These are phyloP conservation scores for Sphaceloma murrayae DNA, from an alignment of 2,329 filamentous ascomycete genomes.

Conservation along the genomic window DNA sequence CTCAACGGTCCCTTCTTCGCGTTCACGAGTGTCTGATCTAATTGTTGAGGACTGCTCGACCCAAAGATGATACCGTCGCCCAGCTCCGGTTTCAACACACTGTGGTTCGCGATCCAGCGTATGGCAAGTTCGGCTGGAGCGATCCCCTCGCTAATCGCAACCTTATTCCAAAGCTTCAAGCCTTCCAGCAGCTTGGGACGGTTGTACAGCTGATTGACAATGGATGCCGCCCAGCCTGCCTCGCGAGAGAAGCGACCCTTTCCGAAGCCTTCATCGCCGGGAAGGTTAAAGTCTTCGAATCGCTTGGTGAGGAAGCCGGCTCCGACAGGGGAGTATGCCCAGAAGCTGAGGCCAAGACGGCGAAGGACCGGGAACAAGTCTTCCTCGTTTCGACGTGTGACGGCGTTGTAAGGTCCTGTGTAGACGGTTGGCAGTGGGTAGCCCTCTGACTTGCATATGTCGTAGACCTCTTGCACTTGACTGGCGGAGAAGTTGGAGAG, in stretches of 20 bases:
- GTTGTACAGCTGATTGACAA: constrained; percentile 29
- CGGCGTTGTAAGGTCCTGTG: constrained; percentile 36
- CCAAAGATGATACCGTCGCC: constrained; percentile 36
- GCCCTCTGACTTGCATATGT: constrained; percentile 29
- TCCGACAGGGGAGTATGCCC: constrained; percentile 35
- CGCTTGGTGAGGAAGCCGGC: constrained; percentile 31
- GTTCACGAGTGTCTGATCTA: constrained; percentile 26
- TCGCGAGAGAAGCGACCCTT: constrained; percentile 21
- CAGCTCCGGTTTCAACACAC: constrained; percentile 25
- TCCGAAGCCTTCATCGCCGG: constrained; percentile 19
- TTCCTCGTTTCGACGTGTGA: constrained; percentile 33
- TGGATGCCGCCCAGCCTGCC: constrained; percentile 30
- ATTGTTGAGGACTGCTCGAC: constrained; percentile 27
- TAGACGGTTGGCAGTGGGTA: constrained; percentile 38
- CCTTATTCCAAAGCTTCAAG: constrained; percentile 31
- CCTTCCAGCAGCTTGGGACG: constrained; percentile 33
- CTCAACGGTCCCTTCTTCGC: constrained; percentile 24
- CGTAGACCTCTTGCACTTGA: constrained; percentile 32
- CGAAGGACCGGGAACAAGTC: constrained; percentile 38
- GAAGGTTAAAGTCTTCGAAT: constrained; percentile 27
- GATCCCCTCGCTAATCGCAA: constrained; percentile 32
- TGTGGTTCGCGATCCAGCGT: constrained; percentile 41
- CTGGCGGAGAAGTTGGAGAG: constrained; percentile 37
- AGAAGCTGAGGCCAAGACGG: constrained; percentile 35
- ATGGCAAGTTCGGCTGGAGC: constrained; percentile 37